Conservation (phyloP, 2,329 filamentous ascomycete species). For the Clonostachys byssicola region DNA sequence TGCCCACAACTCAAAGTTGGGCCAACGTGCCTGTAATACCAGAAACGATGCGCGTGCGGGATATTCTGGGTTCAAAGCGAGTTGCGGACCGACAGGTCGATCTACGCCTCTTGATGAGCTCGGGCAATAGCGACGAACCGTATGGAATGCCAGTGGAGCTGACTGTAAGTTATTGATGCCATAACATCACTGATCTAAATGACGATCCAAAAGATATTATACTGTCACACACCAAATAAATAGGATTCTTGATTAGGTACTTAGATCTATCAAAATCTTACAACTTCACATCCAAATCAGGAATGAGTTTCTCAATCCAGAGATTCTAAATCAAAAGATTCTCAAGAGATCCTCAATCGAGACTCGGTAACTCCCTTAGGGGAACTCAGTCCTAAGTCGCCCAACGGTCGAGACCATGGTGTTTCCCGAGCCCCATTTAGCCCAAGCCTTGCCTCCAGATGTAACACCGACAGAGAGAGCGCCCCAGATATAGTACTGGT, state of each 20-base stretch:
- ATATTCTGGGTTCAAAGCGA: not conserved
- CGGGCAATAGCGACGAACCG: not conserved
- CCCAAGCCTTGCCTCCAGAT: not conserved
- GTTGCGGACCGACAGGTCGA: not conserved
- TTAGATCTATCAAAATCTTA: no score
- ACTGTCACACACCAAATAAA: no score
- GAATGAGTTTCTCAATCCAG: no score
- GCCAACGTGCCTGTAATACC: not conserved
- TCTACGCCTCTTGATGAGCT: not conserved
- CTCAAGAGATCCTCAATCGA: no score
- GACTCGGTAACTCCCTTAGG: not conserved
- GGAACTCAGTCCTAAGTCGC: constrained; percentile 1
- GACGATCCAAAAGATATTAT: no score
- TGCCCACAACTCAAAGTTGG: not conserved
- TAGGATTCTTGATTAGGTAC: no score
- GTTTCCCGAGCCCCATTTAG: constrained; percentile 5
- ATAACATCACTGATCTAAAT: no score
- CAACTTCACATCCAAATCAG: no score
- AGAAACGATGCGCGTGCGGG: not conserved
- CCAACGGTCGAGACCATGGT: constrained; percentile 3
- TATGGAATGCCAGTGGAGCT: not conserved
- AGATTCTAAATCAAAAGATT: no score
- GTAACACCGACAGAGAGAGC: constrained; percentile 4
- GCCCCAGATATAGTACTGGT: constrained; percentile 5
- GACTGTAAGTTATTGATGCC: no score